These are phyloP conservation scores for Wickerhamomyces queroliae DNA, from an alignment of 805 yeast species.

Conservation along the genomic window DNA sequence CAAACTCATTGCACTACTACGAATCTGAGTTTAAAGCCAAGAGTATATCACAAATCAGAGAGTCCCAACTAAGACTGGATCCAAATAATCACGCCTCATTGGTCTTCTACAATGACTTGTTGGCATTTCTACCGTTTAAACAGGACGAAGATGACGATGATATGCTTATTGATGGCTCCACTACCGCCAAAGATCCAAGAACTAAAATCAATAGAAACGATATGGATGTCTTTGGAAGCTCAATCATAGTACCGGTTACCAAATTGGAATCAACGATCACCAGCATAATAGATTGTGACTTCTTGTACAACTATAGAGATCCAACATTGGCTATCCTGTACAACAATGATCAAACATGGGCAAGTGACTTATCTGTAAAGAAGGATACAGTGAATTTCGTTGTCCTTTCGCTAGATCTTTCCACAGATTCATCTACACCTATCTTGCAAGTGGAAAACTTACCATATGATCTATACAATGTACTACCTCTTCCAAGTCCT, in stretches of 20 bases:
- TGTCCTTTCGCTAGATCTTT: slow-evolving; percentile 64
- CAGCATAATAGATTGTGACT: slow-evolving; percentile 66
- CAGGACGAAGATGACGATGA: slow-evolving; percentile 38
- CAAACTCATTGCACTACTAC: slow-evolving; percentile 81
- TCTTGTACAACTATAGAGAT: slow-evolving; percentile 67
- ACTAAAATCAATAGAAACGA: slow-evolving; percentile 6
- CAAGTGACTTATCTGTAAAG: slow-evolving; percentile 57
- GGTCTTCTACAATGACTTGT: slow-evolving; percentile 56
- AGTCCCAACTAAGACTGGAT: slow-evolving; percentile 35
- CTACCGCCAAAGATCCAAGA: slow-evolving; percentile 9
- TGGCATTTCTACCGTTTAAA: slow-evolving; percentile 67
- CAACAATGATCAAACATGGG: slow-evolving; percentile 64
- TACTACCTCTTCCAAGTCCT: slow-evolving; percentile 61
- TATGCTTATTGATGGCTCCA: slow-evolving; percentile 23
- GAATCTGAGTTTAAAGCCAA: slow-evolving; percentile 57
- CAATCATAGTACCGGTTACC: slow-evolving; percentile 54
- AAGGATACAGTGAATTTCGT: slow-evolving; percentile 60
- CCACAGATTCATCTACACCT: slow-evolving; percentile 46
- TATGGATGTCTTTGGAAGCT: slow-evolving; percentile 22
- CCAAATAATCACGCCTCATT: slow-evolving; percentile 53
- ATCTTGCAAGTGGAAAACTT: slow-evolving; percentile 59
- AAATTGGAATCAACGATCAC: slow-evolving; percentile 50
- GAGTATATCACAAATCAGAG: slow-evolving; percentile 35
- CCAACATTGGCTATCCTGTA: slow-evolving; percentile 74
- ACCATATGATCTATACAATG: slow-evolving; percentile 67